phyloP scores from a whole-genome alignment of 1,284 basidiomycete genomes.

The Boletus nobilissimus region DNA sequence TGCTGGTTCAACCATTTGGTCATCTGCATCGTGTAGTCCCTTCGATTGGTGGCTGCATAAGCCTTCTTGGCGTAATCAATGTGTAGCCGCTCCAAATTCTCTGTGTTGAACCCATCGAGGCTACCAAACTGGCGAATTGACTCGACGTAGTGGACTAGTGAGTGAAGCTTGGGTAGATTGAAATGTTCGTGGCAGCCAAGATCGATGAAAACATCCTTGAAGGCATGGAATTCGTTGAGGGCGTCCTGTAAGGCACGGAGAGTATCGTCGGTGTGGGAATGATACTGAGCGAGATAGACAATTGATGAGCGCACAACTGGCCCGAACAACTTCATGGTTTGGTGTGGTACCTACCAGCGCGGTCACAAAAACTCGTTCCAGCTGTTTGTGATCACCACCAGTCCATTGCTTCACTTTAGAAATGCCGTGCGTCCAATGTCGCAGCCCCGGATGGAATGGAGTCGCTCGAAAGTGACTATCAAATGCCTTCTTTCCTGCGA shows the following conservation, averaged over 20 bases:
- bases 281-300: neutral
- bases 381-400: neutral
- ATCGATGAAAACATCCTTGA: neutral
- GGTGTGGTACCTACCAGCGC: neutral
- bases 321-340: neutral
- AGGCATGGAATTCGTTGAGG: neutral
- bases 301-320: neutral
- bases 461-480: neutral
- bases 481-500: neutral
- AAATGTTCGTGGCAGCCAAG: neutral
- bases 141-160: slow-evolving; percentile 23
- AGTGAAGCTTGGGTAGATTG: slow-evolving; percentile 40
- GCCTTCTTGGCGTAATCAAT: slow-evolving; percentile 31
- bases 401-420: slow-evolving; percentile 1
- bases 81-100: slow-evolving; percentile 28
- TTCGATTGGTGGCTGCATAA: slow-evolving; percentile 13
- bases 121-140: slow-evolving; percentile 14
- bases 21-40: slow-evolving; percentile 4
- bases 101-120: slow-evolving; percentile 26
- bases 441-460: neutral
- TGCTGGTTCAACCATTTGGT: neutral
- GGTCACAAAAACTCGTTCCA: neutral
- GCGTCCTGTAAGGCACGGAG: neutral
- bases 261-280: neutral
- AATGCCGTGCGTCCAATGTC: neutral